Evolutionary conservation across 805 yeast species (phyloP).

Genomic region (Metschnikowia cerradonensis): DNA sequence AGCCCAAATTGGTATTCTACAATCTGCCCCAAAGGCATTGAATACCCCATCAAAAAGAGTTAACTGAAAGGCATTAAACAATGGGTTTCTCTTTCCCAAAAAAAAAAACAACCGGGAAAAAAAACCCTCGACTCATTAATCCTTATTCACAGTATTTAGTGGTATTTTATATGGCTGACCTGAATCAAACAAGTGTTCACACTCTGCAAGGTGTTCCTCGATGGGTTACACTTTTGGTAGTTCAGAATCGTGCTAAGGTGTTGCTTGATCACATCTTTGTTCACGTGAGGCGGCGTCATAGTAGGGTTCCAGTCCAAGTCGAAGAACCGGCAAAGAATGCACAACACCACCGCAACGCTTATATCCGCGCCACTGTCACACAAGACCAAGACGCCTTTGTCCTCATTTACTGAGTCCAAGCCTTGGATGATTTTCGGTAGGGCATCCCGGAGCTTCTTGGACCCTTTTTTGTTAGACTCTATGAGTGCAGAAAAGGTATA

Average conservation of each 20-base stretch:
- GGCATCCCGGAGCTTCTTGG: slow-evolving; percentile 51
- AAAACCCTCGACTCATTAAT: too few relatives aligned
- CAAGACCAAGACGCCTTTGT: slow-evolving; percentile 36
- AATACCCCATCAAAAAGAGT: too few relatives aligned
- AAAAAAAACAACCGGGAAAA: too few relatives aligned
- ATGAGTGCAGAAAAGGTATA: slow-evolving; percentile 17
- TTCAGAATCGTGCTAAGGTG: slow-evolving; percentile 49
- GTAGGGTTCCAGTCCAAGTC: slow-evolving; percentile 37
- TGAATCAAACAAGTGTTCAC: slow-evolving; percentile 53
- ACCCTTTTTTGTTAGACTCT: slow-evolving; percentile 55
- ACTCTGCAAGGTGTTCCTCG: slow-evolving; percentile 72
- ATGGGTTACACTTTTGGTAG: slow-evolving; percentile 48
- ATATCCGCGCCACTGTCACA: slow-evolving; percentile 68
- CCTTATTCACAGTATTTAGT: too few relatives aligned
- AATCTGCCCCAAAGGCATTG: too few relatives aligned
- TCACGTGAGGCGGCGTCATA: slow-evolving; percentile 19
- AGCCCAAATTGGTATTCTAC: too few relatives aligned
- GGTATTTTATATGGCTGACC: background rate
- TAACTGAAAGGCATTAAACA: too few relatives aligned
- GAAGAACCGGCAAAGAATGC: slow-evolving; percentile 46
- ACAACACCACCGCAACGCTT: slow-evolving; percentile 56
- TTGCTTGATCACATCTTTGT: slow-evolving; percentile 52
- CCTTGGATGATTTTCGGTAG: slow-evolving; percentile 39
- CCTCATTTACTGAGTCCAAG: slow-evolving; percentile 18
- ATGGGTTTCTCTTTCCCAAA: too few relatives aligned